phyloP scores from a whole-genome alignment of 2,329 filamentous ascomycete species.

The Neofusicoccum kwambonambiense region DNA sequence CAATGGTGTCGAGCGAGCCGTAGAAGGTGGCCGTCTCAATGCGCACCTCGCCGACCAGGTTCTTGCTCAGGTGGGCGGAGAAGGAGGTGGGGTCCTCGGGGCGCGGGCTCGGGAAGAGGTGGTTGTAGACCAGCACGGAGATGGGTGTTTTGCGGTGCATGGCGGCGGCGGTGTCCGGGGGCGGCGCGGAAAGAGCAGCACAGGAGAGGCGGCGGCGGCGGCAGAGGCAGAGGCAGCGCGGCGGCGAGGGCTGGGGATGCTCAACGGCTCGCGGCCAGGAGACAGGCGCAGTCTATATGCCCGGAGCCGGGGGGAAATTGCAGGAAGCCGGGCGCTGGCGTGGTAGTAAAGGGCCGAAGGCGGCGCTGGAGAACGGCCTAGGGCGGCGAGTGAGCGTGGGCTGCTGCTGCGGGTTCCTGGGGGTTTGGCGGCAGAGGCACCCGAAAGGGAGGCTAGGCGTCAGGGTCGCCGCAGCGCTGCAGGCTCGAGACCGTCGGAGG shows the following conservation, averaged over 20 bases:
- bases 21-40: conserved; percentile 78
- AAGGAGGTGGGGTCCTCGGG: conserved; percentile 70
- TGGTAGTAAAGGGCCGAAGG: conserved; percentile 10
- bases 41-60: conserved; percentile 73
- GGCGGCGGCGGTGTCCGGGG: conserved; percentile 25
- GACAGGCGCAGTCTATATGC: conserved; percentile 13
- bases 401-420: conserved; percentile 7
- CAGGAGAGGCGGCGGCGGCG: neutral
- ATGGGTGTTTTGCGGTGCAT: conserved; percentile 72
- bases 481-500: neutral
- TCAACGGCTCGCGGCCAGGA: neutral
- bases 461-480: neutral
- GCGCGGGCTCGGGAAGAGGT: conserved; percentile 69
- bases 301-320: conserved; percentile 14
- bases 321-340: conserved; percentile 7
- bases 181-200: neutral
- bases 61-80: conserved; percentile 65
- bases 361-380: neutral
- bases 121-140: conserved; percentile 71
- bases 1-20: conserved; percentile 73
- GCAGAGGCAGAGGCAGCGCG: neutral
- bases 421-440: neutral
- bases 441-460: conserved; percentile 12
- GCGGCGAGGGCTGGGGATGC: neutral
- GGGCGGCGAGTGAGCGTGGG: neutral